Evolutionary conservation across 225 moss, liverwort and hornwort species (phyloP), one percentile per base, ranked within the genome.

Genomic region (Takakia lepidozioides): DNA sequence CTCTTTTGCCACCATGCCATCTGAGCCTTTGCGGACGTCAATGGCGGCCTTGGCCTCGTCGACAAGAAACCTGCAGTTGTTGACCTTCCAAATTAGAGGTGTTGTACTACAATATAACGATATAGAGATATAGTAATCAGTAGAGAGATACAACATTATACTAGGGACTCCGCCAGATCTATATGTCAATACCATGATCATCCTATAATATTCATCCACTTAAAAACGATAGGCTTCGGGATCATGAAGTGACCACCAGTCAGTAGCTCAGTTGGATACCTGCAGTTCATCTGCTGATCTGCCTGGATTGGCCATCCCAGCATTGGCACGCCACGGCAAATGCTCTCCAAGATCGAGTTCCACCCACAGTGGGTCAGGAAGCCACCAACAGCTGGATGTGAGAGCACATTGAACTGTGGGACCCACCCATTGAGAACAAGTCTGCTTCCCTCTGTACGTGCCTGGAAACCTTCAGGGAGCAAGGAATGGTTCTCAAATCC

Each of bases 301-400:
- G 40, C 40, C 55, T 76, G 47, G 22, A 70, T 70, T 2, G 76
- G 74, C 69, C 69, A 74, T 14, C 56, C 27, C 28, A 74, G 18
- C 36, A 69, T 13, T 2, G 74, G 69, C 17, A 64, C 52, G 3
- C 64, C 69, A 3, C 56, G 29, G 6, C 63, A 60, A 13, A 74
- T 52, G 35, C 68, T 60, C 18, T 74, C 74, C 60, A 74, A 17
- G 1, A 44, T 60, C 60, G 3, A 41, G n/a, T n/a, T n/a, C n/a
- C n/a, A n/a, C n/a, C n/a, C n/a, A n/a, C n/a, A n/a, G n/a, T n/a
- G n/a, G n/a, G n/a, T n/a, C n/a, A n/a, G n/a, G n/a, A n/a, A n/a
- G n/a, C n/a, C n/a, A n/a, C n/a, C n/a, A n/a, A n/a, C 60, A 36
- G 74, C 50, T 3, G 64, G 46, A 59, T 74, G 74, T 9, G 5